phyloP scores from a whole-genome alignment of 345 rosid species.

The Eucalyptus guilfoylei region DNA sequence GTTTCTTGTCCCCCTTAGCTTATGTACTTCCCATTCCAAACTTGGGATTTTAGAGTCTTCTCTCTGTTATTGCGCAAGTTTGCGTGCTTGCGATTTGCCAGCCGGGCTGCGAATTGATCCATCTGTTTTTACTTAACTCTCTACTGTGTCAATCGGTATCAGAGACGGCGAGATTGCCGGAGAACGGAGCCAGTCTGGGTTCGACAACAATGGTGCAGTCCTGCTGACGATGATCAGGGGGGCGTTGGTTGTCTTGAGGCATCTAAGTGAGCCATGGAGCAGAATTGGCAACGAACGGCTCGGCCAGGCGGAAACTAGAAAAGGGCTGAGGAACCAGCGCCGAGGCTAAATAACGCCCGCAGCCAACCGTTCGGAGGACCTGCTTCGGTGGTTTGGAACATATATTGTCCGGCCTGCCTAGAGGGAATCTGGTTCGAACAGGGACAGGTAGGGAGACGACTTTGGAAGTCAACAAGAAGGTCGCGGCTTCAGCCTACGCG shows the following conservation, averaged over 20 bases:
- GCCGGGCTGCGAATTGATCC: neutral
- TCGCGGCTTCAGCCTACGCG: neutral
- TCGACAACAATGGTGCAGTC: neutral
- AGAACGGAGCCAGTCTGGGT: neutral
- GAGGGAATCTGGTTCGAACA: neutral
- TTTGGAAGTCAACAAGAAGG: neutral
- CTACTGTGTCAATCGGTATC: neutral
- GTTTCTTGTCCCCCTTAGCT: neutral
- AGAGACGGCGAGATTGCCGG: neutral
- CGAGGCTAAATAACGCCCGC: neutral
- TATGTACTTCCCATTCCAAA: neutral
- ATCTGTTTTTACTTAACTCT: neutral
- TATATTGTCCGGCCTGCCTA: neutral
- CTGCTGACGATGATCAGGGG: no score
- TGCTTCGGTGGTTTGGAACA: neutral
- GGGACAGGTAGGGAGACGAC: neutral
- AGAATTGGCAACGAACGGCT: neutral
- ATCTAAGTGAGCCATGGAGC: neutral
- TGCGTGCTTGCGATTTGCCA: neutral
- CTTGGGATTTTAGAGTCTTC: neutral
- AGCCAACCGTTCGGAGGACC: neutral
- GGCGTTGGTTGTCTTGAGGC: neutral
- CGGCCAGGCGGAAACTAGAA: neutral
- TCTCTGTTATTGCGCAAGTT: neutral
- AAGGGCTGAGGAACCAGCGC: neutral